Evolutionary conservation across 164 flowering plant species (phyloP).

Genomic region (Pachysandra terminalis): DNA sequence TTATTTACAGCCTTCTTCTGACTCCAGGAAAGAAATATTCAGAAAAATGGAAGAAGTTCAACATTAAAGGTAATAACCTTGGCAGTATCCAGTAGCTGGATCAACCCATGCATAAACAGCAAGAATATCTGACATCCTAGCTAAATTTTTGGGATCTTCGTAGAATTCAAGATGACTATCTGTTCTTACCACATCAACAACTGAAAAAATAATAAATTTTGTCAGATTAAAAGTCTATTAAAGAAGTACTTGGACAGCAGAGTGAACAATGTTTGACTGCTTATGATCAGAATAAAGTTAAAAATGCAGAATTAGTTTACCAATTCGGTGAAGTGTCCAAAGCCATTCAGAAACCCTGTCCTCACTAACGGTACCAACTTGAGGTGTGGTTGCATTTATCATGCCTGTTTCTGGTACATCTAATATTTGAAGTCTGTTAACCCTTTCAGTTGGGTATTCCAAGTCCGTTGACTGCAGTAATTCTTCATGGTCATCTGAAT

Average conservation of each 20-base stretch:
- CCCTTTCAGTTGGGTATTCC: conserved; percentile 31
- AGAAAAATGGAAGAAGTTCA: not conserved
- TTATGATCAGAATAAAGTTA: too few species aligned
- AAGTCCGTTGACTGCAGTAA: conserved; percentile 18
- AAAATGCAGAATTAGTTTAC: conserved; percentile 25
- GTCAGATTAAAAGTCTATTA: conserved; percentile 8
- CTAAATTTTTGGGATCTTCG: conserved; percentile 69
- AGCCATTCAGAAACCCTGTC: conserved; percentile 87
- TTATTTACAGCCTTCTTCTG: not conserved
- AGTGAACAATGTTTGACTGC: too few species aligned
- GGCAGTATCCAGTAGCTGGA: conserved; percentile 93
- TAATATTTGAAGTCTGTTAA: conserved; percentile 45
- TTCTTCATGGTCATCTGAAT: conserved; percentile 24
- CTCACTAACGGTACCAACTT: conserved; percentile 35
- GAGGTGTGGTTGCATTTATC: conserved; percentile 28
- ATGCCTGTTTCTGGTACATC: conserved; percentile 41
- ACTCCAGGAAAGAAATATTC: conserved; percentile 1
- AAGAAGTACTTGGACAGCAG: not conserved
- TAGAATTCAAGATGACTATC: conserved; percentile 91
- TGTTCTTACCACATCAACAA: conserved; percentile 92
- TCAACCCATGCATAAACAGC: conserved; percentile 98
- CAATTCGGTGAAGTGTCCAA: conserved; percentile 92
- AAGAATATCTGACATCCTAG: conserved; percentile 95
- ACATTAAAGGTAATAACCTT: conserved; percentile 46
- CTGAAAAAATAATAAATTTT: conserved; percentile 33